Base-by-base conservation (phyloP, 2,329 filamentous ascomycete genomes). In the Metarhizium album region DNA sequence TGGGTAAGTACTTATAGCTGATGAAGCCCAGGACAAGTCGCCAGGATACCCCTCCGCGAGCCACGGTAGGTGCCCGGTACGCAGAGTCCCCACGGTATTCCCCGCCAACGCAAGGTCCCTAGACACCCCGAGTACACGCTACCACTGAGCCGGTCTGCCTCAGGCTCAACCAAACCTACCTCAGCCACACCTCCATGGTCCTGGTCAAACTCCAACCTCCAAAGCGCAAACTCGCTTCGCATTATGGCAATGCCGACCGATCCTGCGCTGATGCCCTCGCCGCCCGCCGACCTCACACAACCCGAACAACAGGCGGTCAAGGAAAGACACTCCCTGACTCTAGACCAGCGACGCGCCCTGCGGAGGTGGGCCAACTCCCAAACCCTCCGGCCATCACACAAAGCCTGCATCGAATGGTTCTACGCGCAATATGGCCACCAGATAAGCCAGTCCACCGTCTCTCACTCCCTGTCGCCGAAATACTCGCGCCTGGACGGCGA, bases 331-430 rank as follows among this genome's bases (percentile, higher is more conserved):
- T 81, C 78, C 1, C 66, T 82, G 49, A 81, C 79, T 22, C 76
- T 82, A 52, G 78, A 82, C 60, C 79, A 82, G 62, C 78, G 79
- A 33, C 77, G 79, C 55, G 76, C 78, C 24, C 69, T 82, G 48
- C 76, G 79, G 23, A 71, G 75, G 55, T 82, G 79, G 79, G 79
- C 78, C 23, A 77, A 78, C 57, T 69, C 69, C 40, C 79, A 82
- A 59, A 65, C 73, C 14, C 71, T 75, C 24, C 74, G 79, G 2
- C 79, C 79, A 6, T 78, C 75, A 24, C 79, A 82, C 64, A 79
- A 79, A 64, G 72, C 75, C 33, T 82, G 79, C 68, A 82, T 82
- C 59, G 78, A 82, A 59, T 82, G 79, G 79, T 82, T 82, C 66
- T 74, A 70, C 56, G 62, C 62, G 50, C 72, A 80, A 61, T 82